Base-by-base conservation (phyloP, 164 flowering plant genomes). In the Tetrastigma voinierianum region DNA sequence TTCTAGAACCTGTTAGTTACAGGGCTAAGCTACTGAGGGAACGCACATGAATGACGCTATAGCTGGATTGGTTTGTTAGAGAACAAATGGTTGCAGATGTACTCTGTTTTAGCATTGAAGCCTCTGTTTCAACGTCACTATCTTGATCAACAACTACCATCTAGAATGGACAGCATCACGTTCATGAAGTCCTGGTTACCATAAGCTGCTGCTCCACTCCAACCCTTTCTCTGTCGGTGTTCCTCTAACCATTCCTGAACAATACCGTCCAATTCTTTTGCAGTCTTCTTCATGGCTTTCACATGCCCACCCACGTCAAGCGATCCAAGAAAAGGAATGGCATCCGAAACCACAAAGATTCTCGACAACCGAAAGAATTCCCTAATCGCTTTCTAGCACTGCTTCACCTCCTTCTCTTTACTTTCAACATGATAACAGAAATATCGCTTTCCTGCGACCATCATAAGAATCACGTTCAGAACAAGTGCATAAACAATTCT, bases 301-400 rank as follows among this genome's bases (percentile, higher is more conserved):
- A 62, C 72, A 16, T 81, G 60, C 14, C 82, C 83, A 1, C 69
- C 73, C 20, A 77, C 23, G 57, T 81, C 87, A 55, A 81, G 40
- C 74, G 76, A 78, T 24, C 72, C 48, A 1, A 82, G 66, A 17
- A 57, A 70, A 1, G 80, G 83, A 54, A 82, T 0, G 0, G 68
- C 78, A 18, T 83, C 86, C 0, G 67, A 18, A 15, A 73, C 54
- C 60, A 73, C 62, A 44, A 73, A 75, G 2, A 53, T 15, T 47
- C 77, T 79, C 0, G 21, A 0, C 20, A 74, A 57, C 9, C n/a
- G 57, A 17, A 76, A 70, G 46, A 71, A 67, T 0, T 76, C 62
- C 24, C 48, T 45, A 2, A 81, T 45, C 2, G 77, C 75, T 10
- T 47, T 45, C 15, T 68, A 61, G 24, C 46, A 69, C 9, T 74